phyloP scores from a whole-genome alignment of 2,329 filamentous ascomycete genomes.

The Allantophomopsis lycopodina region DNA sequence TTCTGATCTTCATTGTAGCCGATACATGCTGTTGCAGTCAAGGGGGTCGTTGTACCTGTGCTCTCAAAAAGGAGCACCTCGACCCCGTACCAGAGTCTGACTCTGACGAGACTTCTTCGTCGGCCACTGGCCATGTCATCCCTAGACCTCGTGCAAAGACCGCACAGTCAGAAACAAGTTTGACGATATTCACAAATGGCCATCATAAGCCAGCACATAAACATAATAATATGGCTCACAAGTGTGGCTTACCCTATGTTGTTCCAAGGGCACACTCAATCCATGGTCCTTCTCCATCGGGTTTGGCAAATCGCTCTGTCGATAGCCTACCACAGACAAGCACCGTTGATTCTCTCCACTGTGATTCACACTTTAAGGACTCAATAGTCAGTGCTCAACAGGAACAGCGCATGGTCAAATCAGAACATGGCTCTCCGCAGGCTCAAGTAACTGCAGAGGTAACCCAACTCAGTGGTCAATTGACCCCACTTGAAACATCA shows the following conservation, averaged over 20 bases:
- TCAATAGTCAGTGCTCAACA: constrained; percentile 20
- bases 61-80: constrained; percentile 47
- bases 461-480: constrained; percentile 31
- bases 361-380: constrained; percentile 21
- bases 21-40: constrained; percentile 61
- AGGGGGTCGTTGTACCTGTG: constrained; percentile 52
- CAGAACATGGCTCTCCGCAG: constrained; percentile 46
- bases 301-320: constrained; percentile 31
- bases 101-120: constrained; percentile 32
- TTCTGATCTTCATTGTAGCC: constrained; percentile 23
- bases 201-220: constrained; percentile 50
- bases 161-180: constrained; percentile 40
- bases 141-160: constrained; percentile 46
- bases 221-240: constrained; percentile 45
- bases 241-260: constrained; percentile 43
- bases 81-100: constrained; percentile 53
- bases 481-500: constrained; percentile 47
- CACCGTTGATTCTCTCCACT: constrained; percentile 23
- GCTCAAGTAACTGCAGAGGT: constrained; percentile 33
- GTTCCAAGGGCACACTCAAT: constrained; percentile 44
- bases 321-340: constrained; percentile 27
- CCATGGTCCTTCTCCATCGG: constrained; percentile 31
- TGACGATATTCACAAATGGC: constrained; percentile 49
- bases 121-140: constrained; percentile 23
- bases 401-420: constrained; percentile 39